Evolutionary conservation across 345 rosid species (phyloP), one percentile per base, ranked within the genome.

Genomic region (Aquilaria sinensis): DNA sequence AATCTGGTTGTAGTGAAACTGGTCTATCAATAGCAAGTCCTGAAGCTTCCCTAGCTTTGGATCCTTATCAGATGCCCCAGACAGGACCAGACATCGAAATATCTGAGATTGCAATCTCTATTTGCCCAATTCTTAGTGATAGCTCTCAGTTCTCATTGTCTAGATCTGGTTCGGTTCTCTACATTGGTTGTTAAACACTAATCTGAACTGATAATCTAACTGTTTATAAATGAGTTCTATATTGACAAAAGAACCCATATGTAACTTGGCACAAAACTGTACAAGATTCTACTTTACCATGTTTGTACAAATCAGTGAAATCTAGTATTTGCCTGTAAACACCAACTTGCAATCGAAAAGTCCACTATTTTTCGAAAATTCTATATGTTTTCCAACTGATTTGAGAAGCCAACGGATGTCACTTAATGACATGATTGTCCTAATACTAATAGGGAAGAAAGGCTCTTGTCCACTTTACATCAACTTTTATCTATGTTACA

Each of bases 131-230:
- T 1, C n/a, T 10, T 50, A 56, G 9, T 15, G 10, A 5, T 1
- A 31, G 14, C 45, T 60, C 77, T 50, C 15, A 31, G 1, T 11
- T 29, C 56, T 64, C 75, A 5, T 71, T 47, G 43, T 64, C 75
- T 14, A 64, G 52, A n/a, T 49, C 52, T 9, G 64, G 63, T 12
- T 47, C 75, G 3, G 58, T 71, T 61, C 75, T 64, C 50, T 43
- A 8, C 41, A 13, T 29, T 3, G 67, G 79, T 55, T 70, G 72
- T 7, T 75, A 59, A 70, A 23, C 55, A 12, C 13, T 37, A 1
- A 37, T 37, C 43, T 8, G 7, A 2, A 37, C 43, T 37, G 8
- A 8, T 37, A 4, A 37, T 37, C 43, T 37, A 37, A 37, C 43
- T 37, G 5, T 8, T 37, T 37, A 4, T 16, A 5, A 6, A 51